A percentile compares a stretch with the other conserved stretches of the same genome.
Conservation (phyloP, 2,329 filamentous ascomycete genomes). For the Leptographium flavum region DNA sequence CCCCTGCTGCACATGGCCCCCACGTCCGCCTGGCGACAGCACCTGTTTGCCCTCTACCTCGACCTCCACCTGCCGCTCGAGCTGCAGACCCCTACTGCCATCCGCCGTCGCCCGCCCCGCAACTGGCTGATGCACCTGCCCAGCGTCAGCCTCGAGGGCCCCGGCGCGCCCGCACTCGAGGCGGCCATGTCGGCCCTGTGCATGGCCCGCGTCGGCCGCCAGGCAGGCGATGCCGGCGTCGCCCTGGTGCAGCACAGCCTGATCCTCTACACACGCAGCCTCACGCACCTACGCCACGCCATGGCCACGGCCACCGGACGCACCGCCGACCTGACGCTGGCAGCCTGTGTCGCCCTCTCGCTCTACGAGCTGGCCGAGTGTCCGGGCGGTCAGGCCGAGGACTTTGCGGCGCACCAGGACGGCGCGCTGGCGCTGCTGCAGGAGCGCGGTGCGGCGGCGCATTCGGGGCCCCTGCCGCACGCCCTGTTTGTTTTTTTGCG, state of each 20-base stretch:
- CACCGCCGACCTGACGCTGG: constrained; percentile 10
- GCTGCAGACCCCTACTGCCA: neutral
- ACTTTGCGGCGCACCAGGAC: constrained; percentile 11
- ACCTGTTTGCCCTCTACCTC: constrained; percentile 10
- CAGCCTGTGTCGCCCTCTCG: constrained; percentile 11
- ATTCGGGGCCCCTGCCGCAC: constrained; percentile 9
- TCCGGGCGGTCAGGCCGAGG: constrained; percentile 5
- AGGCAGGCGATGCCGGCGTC: neutral
- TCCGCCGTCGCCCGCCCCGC: neutral
- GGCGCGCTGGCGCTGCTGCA: constrained; percentile 12
- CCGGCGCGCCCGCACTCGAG: constrained; percentile 5
- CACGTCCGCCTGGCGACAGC: constrained; percentile 8
- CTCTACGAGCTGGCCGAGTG: constrained; percentile 14
- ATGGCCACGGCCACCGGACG: constrained; percentile 4
- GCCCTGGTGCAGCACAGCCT: constrained; percentile 10
- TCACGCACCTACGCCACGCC: constrained; percentile 8
- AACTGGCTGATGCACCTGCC: constrained; percentile 10
- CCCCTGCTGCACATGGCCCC: neutral
- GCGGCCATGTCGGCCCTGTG: constrained; percentile 6
- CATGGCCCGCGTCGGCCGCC: constrained; percentile 9
- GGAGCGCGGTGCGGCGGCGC: constrained; percentile 10
- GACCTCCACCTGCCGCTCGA: constrained; percentile 7
- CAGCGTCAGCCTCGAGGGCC: constrained; percentile 1
- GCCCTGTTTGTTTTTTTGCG: constrained; percentile 11
- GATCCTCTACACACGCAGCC: constrained; percentile 7